Evolutionary conservation across 495 filamentous ascomycete species (phyloP).

Genomic region (Lasiosphaeris hirsuta): DNA sequence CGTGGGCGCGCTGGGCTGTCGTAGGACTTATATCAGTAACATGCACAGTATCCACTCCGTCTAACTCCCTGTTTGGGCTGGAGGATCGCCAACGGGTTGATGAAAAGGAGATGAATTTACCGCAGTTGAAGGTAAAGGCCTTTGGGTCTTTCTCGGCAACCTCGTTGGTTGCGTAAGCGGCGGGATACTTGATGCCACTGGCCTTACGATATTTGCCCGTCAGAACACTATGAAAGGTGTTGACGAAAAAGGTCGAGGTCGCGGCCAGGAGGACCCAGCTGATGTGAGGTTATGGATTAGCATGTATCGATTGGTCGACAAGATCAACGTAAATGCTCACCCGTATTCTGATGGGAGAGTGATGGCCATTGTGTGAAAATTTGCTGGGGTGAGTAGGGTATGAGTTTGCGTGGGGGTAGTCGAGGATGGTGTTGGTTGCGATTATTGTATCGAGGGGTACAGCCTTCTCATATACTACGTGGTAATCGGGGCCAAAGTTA

Average conservation of each 20-base stretch:
- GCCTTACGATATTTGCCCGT: conserved; percentile 46
- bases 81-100: not conserved
- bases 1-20: conserved; percentile 65
- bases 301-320: not conserved
- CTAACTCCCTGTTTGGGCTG: too few relatives aligned
- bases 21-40: too few relatives aligned
- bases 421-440: not conserved
- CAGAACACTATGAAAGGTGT: conserved; percentile 48
- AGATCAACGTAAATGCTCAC: conserved; percentile 33
- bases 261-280: conserved; percentile 59
- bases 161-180: conserved; percentile 58
- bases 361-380: conserved; percentile 25
- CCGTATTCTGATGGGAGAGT: conserved; percentile 41
- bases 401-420: not conserved
- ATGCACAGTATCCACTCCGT: not conserved
- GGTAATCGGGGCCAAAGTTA: too few relatives aligned
- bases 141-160: conserved; percentile 54
- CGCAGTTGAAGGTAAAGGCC: conserved; percentile 50
- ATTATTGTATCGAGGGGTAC: too few relatives aligned
- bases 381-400: not conserved
- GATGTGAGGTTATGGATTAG: not conserved
- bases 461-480: too few relatives aligned
- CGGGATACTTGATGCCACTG: conserved; percentile 60
- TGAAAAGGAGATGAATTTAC: conserved; percentile 14
- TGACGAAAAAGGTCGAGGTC: conserved; percentile 57